Conservation (phyloP, 1,284 basidiomycete species). For the Fistulina hepatica region DNA sequence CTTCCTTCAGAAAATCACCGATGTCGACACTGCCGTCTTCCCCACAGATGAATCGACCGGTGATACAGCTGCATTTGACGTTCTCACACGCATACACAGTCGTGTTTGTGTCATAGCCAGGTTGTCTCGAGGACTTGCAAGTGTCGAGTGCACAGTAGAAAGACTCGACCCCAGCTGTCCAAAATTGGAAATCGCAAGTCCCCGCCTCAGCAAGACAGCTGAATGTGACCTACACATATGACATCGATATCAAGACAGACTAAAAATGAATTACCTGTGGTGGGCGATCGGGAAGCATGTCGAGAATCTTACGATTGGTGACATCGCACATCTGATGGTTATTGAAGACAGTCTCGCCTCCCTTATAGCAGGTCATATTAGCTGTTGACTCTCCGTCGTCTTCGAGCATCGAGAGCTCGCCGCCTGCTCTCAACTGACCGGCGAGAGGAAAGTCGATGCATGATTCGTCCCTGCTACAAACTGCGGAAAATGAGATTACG, state of each 20-base stretch:
- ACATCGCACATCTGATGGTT: conserved; percentile 98
- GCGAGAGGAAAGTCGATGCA: conserved; percentile 69
- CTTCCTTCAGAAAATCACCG: conserved; percentile 81
- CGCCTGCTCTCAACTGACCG: too few species aligned
- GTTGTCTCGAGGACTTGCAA: conserved; percentile 43
- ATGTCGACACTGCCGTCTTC: conserved; percentile 97
- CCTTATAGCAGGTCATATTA: conserved; percentile 90
- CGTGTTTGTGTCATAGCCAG: conserved; percentile 57
- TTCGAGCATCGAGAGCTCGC: too few species aligned
- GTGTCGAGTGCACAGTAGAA: conserved; percentile 85
- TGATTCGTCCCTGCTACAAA: conserved; percentile 74
- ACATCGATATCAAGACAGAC: too few species aligned
- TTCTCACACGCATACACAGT: conserved; percentile 74
- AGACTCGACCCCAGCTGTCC: conserved; percentile 88
- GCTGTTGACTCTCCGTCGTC: conserved; percentile 32
- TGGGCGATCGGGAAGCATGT: conserved; percentile 74
- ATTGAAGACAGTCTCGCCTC: conserved; percentile 82
- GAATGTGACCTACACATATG: too few species aligned
- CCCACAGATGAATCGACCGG: conserved; percentile 89
- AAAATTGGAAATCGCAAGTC: conserved; percentile 94
- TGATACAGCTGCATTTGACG: conserved; percentile 85
- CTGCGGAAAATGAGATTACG: conserved; percentile 31
- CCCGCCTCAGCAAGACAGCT: conserved; percentile 55
- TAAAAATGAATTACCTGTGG: too few species aligned
- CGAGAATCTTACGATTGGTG: conserved; percentile 52